Percentiles rank a stretch among this genome's conserved stretches.
phyloP scores from a whole-genome alignment of 352 stramenopile species.

The Globisporangium apiculatum region DNA sequence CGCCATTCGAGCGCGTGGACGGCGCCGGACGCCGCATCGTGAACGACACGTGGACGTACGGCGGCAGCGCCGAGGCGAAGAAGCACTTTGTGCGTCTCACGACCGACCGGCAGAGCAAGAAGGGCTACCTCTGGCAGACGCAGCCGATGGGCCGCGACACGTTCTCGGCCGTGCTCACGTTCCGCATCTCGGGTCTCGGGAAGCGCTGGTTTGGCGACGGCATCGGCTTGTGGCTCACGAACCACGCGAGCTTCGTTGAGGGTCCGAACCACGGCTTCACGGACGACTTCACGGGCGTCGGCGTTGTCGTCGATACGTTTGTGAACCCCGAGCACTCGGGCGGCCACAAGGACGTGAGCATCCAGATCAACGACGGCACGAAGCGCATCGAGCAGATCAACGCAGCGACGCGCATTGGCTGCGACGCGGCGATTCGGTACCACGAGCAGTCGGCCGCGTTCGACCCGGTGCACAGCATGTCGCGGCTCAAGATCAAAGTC shows the following conservation, averaged over 20 bases:
- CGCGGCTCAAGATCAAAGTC: constrained; percentile 73
- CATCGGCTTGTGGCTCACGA: constrained; percentile 78
- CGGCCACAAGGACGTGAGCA: constrained; percentile 78
- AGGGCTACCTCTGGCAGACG: constrained; percentile 73
- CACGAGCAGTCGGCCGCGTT: constrained; percentile 75
- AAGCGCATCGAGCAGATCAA: constrained; percentile 68
- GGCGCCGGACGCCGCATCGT: constrained; percentile 50
- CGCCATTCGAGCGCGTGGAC: constrained; percentile 65
- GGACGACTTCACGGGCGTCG: constrained; percentile 67
- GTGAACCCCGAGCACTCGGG: constrained; percentile 77
- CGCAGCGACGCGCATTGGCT: constrained; percentile 55
- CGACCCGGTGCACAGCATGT: constrained; percentile 75
- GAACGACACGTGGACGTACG: constrained; percentile 71
- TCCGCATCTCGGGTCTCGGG: constrained; percentile 76
- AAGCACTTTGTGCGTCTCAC: constrained; percentile 86
- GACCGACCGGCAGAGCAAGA: constrained; percentile 83
- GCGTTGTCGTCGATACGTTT: constrained; percentile 82
- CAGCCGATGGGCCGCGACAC: constrained; percentile 40
- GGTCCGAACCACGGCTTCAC: constrained; percentile 76
- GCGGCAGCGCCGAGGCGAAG: constrained; percentile 69
- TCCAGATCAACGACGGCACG: constrained; percentile 76
- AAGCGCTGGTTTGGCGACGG: constrained; percentile 83
- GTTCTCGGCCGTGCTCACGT: constrained; percentile 64
- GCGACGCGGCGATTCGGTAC: constrained; percentile 73
- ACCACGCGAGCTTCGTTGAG: constrained; percentile 40